Percentiles rank a stretch among this genome's conserved stretches.
Conservation (phyloP, 768 basidiomycete genomes). For the Suillus cothurnatus region DNA sequence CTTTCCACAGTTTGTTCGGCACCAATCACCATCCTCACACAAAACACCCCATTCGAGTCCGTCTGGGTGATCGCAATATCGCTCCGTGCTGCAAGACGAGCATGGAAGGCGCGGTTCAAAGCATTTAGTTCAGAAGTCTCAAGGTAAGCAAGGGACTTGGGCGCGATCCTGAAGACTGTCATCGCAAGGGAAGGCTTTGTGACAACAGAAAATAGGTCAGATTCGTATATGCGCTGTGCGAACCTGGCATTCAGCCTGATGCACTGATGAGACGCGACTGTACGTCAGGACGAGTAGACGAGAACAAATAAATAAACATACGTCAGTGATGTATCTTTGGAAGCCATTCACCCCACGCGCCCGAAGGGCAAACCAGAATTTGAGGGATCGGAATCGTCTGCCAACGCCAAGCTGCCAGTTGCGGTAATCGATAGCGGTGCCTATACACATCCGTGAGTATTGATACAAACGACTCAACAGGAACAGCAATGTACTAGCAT, state of each 20-base stretch:
- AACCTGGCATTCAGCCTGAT: conserved; percentile 65
- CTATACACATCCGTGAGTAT: conserved; percentile 33
- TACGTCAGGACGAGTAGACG: neutral
- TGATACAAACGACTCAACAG: neutral
- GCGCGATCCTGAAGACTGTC: conserved; percentile 72
- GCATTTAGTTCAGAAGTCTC: conserved; percentile 51
- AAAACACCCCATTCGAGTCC: conserved; percentile 67
- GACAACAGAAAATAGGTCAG: conserved; percentile 61
- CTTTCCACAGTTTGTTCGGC: conserved; percentile 62
- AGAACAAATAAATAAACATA: conserved; percentile 29
- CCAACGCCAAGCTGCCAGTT: conserved; percentile 89
- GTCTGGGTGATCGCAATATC: conserved; percentile 83
- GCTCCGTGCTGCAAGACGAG: conserved; percentile 54
- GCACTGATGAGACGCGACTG: conserved; percentile 43
- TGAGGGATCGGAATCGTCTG: conserved; percentile 87
- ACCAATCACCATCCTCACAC: conserved; percentile 80
- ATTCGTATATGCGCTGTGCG: conserved; percentile 50
- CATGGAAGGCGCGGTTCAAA: conserved; percentile 67
- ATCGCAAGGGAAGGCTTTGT: conserved; percentile 72
- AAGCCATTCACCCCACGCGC: conserved; percentile 84
- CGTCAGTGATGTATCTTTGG: conserved; percentile 70
- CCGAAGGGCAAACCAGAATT: conserved; percentile 90
- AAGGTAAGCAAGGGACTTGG: conserved; percentile 27
- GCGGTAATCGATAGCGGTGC: conserved; percentile 83
- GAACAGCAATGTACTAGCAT: conserved; percentile 52